phyloP scores from a whole-genome alignment of 2,329 filamentous ascomycete genomes.

The Byssochlamys sp. region DNA sequence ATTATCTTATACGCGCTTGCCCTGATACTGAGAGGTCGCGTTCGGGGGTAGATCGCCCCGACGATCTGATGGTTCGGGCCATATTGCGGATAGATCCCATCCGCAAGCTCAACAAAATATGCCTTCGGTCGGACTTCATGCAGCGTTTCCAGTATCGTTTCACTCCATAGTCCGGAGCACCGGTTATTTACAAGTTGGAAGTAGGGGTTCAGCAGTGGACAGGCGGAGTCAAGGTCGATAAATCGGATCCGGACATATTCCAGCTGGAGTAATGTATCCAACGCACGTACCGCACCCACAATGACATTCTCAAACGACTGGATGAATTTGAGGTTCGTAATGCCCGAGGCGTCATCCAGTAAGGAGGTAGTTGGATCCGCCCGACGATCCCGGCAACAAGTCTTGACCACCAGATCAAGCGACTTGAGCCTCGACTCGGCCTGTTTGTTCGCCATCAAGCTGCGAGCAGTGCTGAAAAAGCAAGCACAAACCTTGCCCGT shows the following conservation, averaged over 20 bases:
- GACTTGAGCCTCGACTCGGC: constrained; percentile 45
- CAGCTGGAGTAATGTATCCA: constrained; percentile 51
- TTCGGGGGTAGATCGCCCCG: constrained; percentile 28
- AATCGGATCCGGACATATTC: constrained; percentile 62
- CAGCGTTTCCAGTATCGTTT: constrained; percentile 54
- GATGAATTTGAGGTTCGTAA: constrained; percentile 64
- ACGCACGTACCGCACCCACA: constrained; percentile 51
- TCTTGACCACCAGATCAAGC: constrained; percentile 64
- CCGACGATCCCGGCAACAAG: constrained; percentile 51
- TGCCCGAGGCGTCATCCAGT: constrained; percentile 58
- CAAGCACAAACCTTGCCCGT: constrained; percentile 61
- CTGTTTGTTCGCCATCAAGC: constrained; percentile 41
- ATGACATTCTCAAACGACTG: constrained; percentile 61
- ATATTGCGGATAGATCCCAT: constrained; percentile 47
- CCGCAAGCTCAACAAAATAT: constrained; percentile 53
- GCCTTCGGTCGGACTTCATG: constrained; percentile 49
- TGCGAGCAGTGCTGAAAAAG: constrained; percentile 55
- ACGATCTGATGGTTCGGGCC: constrained; percentile 22
- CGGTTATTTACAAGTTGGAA: constrained; percentile 54
- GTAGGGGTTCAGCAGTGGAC: constrained; percentile 63
- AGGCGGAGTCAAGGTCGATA: constrained; percentile 63
- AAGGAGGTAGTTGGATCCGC: constrained; percentile 28
- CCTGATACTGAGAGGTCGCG: constrained; percentile 31
- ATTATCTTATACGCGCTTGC: constrained; percentile 31
- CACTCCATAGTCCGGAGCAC: constrained; percentile 65